These are phyloP conservation scores for Rosa lucieae DNA, from an alignment of 306 rosid genomes.

Conservation along the genomic window DNA sequence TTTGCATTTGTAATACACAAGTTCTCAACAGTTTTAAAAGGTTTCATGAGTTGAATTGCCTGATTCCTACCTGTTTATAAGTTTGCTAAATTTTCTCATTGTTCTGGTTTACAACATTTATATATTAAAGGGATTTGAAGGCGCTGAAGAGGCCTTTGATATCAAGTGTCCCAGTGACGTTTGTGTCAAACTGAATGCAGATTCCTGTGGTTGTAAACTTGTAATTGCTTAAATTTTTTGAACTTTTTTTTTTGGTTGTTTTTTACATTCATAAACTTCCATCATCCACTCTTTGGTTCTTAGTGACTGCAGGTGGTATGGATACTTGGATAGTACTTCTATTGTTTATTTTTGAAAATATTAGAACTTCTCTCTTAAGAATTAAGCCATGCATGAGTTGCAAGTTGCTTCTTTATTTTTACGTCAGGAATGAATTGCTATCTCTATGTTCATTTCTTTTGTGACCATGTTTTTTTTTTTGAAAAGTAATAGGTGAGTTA, in stretches of 20 bases:
- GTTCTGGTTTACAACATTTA: background rate
- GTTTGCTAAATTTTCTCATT: background rate
- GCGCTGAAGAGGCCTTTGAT: background rate
- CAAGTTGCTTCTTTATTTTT: conserved; percentile 5
- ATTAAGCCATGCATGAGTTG: background rate
- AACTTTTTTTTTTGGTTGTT: background rate
- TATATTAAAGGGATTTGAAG: background rate
- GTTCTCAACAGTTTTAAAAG: background rate
- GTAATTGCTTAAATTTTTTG: background rate
- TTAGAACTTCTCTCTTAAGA: background rate
- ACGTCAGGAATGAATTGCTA: background rate
- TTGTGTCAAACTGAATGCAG: conserved; percentile 4
- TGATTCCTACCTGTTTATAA: background rate
- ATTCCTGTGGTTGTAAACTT: background rate
- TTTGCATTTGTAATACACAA: background rate
- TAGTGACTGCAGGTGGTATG: background rate
- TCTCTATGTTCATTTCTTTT: background rate
- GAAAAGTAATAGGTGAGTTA: background rate
- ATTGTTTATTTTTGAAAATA: background rate
- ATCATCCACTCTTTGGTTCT: background rate
- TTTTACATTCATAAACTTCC: background rate
- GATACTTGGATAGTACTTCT: background rate
- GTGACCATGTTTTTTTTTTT: background rate
- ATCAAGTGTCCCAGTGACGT: background rate
- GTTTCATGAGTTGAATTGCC: background rate